Base-by-base conservation (phyloP, 495 filamentous ascomycete genomes). In the Penicillium odoratum region DNA sequence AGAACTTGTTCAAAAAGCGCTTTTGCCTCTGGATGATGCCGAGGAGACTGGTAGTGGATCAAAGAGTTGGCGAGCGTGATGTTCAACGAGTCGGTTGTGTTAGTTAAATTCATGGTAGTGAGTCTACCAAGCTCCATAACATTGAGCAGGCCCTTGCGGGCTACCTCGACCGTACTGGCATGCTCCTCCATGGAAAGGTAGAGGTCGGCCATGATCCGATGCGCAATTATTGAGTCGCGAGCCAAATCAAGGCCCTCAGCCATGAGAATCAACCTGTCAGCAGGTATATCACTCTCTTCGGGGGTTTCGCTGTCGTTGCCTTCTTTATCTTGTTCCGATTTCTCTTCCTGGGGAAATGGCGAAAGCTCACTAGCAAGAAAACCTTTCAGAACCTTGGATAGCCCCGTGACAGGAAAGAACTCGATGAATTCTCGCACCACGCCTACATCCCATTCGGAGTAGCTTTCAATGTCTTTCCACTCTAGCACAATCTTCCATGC, bases 401-500 rank as follows among this genome's bases (percentile, higher is more conserved):
- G 81, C 16, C 93, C 92, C 59, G 83, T 83, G 15, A 93, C 86
- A 0, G 93, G 91, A 65, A 98, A 98, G 61, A 95, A 88, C 16
- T 78, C 75, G 51, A 89, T 87, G 67, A 89, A 97, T 61, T 96
- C 86, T 11, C 85, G 79, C 6, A 98, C 75, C 40, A 93, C 74
- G 34, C 82, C 81, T 55, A 82, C 78, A 65, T 98, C 93, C 79
- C 87, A 88, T 28, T 92, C 79, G 1, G 75, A 78, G 58, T 89
- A 81, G 31, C 80, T 81, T 61, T 91, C 84, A 42, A 86, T 75
- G 72, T 96, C 91, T 61, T 88, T 82, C 91, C 94, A 97, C 65
- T 97, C 90, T 42, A 98, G 78, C 30, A 87, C 83, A 59, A 96
- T 88, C 55, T 87, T 86, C 94, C 94, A 98, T 3, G 94, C 94